Conservation (phyloP, 176 grass and related monocot species). For the Eremochloa ophiuroides region DNA sequence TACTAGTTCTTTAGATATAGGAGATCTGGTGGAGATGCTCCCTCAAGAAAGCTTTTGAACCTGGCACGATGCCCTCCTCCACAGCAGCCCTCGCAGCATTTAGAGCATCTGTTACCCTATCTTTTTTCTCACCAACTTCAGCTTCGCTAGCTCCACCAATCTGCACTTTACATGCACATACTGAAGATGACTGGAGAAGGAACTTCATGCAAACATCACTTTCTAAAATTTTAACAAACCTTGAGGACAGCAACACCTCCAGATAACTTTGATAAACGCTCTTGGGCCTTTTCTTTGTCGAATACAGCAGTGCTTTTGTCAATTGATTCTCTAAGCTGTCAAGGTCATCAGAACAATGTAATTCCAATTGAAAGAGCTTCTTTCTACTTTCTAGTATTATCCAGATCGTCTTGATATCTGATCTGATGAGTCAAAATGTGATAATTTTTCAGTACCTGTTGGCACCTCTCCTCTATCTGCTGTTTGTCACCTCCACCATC, state of each 20-base stretch:
- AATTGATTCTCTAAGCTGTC: conserved; percentile 80
- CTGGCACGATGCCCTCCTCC: conserved; percentile 90
- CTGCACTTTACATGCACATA: conserved; percentile 34
- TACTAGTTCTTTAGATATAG: background rate
- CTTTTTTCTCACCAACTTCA: conserved; percentile 97
- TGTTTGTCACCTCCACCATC: conserved; percentile 82
- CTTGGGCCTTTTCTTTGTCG: conserved; percentile 95
- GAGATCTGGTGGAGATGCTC: background rate
- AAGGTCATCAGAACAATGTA: conserved; percentile 12
- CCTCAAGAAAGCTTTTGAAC: conserved; percentile 29
- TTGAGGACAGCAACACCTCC: conserved; percentile 84
- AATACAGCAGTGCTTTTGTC: conserved; percentile 77
- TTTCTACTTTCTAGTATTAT: conserved; percentile 9
- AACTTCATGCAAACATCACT: background rate
- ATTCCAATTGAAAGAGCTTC: background rate
- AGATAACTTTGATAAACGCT: conserved; percentile 89
- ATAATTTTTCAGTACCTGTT: conserved; percentile 49
- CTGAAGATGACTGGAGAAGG: background rate
- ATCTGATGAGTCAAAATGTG: background rate
- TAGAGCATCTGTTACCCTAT: conserved; percentile 93
- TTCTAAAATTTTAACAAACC: conserved; percentile 53
- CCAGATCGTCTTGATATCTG: background rate
- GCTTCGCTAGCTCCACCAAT: conserved; percentile 87
- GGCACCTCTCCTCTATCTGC: conserved; percentile 76
- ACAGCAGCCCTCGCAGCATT: conserved; percentile 81